Base-by-base conservation (phyloP, 1,139 yeast species). In the Kodamaea sp. region DNA sequence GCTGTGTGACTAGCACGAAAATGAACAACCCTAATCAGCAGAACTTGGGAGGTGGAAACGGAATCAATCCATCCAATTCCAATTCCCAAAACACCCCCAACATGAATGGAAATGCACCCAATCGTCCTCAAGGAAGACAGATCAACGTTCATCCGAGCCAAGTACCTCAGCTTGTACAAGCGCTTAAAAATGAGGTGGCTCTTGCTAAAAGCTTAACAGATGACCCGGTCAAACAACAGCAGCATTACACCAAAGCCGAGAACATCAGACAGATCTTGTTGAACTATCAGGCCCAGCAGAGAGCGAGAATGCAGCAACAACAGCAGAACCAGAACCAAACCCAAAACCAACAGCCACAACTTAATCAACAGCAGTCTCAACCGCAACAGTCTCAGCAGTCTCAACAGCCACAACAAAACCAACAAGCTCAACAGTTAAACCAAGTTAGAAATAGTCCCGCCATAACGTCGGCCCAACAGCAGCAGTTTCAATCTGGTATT, bases 141-240 rank as follows among this genome's bases (percentile, higher is more conserved):
- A 43, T 55, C 32, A 58, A 59, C 28, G 64, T 74, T 29, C 78
- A 73, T 44, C 81, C 78, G 11, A 65, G 63, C 24, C 86, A 80
- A 47, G 77, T 81, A 30, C 78, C 80, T 28, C 82, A 78, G 52
- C 65, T 87, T 41, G 73, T 83, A 12, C 72, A 63, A 44, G 71
- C 67, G 20, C 78, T 83, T 47, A 80, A 76, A 42, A 68, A 73
- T 29, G 89, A 82, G 49, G 72, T 80, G 35, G 77, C 76, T 23
- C 74, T 76, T 43, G 94, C 89, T 1, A 76, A 76, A 46, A 69
- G 70, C 4, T 64, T 73, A 4, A 65, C 66, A 5, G 55, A 55
- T 32, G 81, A 79, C 31, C 75, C 85, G 6, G 81, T 77, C 0
- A 80, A 76, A 45, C 92, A 90, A n/a, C 78, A 77, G 53, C 80